phyloP scores from a whole-genome alignment of 306 rosid genomes.

The Betula pendula region DNA sequence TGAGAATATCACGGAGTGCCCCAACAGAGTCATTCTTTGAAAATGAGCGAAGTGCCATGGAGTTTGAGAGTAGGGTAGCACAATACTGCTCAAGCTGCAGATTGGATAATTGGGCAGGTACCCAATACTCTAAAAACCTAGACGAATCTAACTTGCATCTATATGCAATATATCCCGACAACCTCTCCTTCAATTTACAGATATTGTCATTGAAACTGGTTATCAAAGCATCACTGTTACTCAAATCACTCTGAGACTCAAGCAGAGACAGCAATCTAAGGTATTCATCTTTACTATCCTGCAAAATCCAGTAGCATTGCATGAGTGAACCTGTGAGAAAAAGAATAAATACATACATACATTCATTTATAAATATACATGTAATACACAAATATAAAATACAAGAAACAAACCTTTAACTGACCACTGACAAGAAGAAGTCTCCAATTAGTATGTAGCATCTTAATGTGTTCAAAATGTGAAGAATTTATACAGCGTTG shows the following conservation, averaged over 20 bases:
- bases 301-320: conserved; percentile 44
- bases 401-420: conserved; percentile 55
- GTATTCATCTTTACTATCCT: conserved; percentile 56
- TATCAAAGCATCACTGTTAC: conserved; percentile 30
- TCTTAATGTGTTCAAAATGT: conserved; percentile 40
- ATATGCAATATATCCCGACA: conserved; percentile 50
- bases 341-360: background rate
- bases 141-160: conserved; percentile 48
- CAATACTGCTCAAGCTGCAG: conserved; percentile 94
- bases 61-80: conserved; percentile 59
- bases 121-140: conserved; percentile 85
- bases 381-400: background rate
- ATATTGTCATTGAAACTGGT: conserved; percentile 39
- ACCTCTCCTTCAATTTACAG: conserved; percentile 56
- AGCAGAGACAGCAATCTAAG: conserved; percentile 50
- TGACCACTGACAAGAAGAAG: conserved; percentile 50
- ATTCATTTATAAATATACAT: background rate
- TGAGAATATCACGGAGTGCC: conserved; percentile 58
- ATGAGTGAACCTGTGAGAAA: conserved; percentile 21
- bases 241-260: conserved; percentile 28
- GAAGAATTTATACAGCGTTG: conserved; percentile 44
- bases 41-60: conserved; percentile 55
- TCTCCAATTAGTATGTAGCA: conserved; percentile 43
- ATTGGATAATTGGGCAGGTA: conserved; percentile 73
- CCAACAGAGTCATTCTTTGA: conserved; percentile 50